A percentile compares a stretch with the other conserved stretches of the same genome.
phyloP scores from a whole-genome alignment of 1,284 basidiomycete genomes.

The Fomitiporia mediterranea region DNA sequence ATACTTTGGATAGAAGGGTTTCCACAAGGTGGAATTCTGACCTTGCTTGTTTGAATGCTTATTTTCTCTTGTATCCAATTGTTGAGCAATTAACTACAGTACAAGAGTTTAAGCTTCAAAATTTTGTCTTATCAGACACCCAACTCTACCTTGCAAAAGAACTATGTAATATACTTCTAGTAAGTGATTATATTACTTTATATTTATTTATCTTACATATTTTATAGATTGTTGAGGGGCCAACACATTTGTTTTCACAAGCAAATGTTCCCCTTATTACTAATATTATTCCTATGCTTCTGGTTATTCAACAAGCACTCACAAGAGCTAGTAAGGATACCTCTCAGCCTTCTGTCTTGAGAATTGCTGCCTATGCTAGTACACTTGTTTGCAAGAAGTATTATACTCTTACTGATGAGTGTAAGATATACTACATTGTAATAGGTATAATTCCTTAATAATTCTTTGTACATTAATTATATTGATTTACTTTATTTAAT shows the following conservation, averaged over 20 bases:
- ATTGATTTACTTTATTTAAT: background rate
- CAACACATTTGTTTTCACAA: conserved; percentile 23
- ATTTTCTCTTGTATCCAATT: too few species aligned
- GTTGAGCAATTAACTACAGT: too few species aligned
- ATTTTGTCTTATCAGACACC: too few species aligned
- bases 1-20: too few species aligned
- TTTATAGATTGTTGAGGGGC: conserved; percentile 18
- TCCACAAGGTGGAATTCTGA: too few species aligned
- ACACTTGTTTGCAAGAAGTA: conserved; percentile 2
- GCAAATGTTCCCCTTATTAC: conserved; percentile 24
- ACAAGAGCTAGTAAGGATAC: background rate
- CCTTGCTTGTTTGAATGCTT: too few species aligned
- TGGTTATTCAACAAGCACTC: conserved; percentile 22
- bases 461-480: background rate
- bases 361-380: background rate
- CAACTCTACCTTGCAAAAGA: too few species aligned
- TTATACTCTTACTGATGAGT: conserved; percentile 16
- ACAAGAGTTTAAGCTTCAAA: too few species aligned
- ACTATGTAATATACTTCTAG: too few species aligned
- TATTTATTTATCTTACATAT: too few species aligned
- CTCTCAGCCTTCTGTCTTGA: too few species aligned
- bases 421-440: conserved; percentile 26
- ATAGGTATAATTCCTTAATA: conserved; percentile 21
- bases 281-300: conserved; percentile 25
- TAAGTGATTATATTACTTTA: too few species aligned